Conservation (phyloP, 2,329 filamentous ascomycete species). For the Beauveria pseudobassiana region DNA sequence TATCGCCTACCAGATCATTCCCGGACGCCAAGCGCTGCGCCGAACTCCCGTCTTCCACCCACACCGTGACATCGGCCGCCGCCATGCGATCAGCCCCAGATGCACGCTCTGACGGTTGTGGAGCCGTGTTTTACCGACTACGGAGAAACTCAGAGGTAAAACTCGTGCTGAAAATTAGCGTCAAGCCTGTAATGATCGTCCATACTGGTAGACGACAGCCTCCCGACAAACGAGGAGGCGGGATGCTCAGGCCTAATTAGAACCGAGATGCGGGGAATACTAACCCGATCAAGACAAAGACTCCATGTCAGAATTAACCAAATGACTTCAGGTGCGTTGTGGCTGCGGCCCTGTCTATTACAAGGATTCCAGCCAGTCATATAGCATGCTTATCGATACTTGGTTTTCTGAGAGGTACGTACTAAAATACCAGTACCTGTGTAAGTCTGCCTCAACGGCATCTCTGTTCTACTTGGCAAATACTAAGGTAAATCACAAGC, state of each 20-base stretch:
- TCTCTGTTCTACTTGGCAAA: not conserved
- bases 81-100: too few species aligned
- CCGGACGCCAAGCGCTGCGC: not conserved
- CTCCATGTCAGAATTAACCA: not conserved
- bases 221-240: too few species aligned
- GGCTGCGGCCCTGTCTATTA: not conserved
- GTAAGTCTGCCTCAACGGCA: not conserved
- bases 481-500: not conserved
- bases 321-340: not conserved
- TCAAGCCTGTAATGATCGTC: not conserved
- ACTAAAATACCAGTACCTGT: not conserved
- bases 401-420: not conserved
- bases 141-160: not conserved
- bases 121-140: too few species aligned
- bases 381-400: not conserved
- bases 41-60: not conserved
- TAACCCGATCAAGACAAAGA: too few species aligned
- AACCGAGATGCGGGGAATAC: too few species aligned
- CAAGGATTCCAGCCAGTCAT: not conserved
- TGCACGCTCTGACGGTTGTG: too few species aligned
- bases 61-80: too few species aligned
- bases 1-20: not conserved
- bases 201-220: too few species aligned
- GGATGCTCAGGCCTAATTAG: too few species aligned
- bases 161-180: not conserved